Base-by-base conservation (phyloP, 1,139 yeast genomes). In the Trichomonascaceae sp. region DNA sequence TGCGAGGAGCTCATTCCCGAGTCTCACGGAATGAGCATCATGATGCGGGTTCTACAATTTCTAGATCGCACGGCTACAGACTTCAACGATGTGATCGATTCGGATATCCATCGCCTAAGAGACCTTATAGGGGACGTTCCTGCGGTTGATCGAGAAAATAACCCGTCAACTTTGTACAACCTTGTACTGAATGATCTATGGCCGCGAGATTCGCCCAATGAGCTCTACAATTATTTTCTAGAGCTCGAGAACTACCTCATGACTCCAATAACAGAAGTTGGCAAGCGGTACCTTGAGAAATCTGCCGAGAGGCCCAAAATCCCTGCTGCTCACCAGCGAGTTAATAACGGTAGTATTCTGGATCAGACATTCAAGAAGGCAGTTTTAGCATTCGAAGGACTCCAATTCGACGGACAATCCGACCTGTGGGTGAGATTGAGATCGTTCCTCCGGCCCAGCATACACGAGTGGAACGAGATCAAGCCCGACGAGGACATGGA, bases 401-500 rank as follows among this genome's bases (percentile, higher is more conserved):
- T 78, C 34, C 71, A 68, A 38, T 77, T 76, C 46, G 80, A 76
- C 39, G 79, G 74, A 43, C 56, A 64, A 1, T 54, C 65, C 8
- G 47, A 60, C 4, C 50, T 78, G n/a, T 76, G 74, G 67, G 62
- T 59, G 26, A 65, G 74, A 1, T 72, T 76, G 49, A 52, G 62
- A 3, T 62, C 60, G 17, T 76, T 71, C 47, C 56, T 80, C 38
- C 65, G 62, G 16, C 35, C 35, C 6, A 36, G 37, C 8, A n/a
- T 18, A 3, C 29, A 15, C 4, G 25, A 16, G 13, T 37, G 37
- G 35, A 28, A 31, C n/a, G 28, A 14, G 9, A 16, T n/a, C 29
- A 28, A 23, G 13, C 13, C 15, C 31, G 11, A 11, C 9, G 22
- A 13, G 5, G 28, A 18, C 18, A 27, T 20, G 5, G 33, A 26